phyloP scores from a whole-genome alignment of 495 filamentous ascomycete species.

The Aspergillus ostianus region DNA sequence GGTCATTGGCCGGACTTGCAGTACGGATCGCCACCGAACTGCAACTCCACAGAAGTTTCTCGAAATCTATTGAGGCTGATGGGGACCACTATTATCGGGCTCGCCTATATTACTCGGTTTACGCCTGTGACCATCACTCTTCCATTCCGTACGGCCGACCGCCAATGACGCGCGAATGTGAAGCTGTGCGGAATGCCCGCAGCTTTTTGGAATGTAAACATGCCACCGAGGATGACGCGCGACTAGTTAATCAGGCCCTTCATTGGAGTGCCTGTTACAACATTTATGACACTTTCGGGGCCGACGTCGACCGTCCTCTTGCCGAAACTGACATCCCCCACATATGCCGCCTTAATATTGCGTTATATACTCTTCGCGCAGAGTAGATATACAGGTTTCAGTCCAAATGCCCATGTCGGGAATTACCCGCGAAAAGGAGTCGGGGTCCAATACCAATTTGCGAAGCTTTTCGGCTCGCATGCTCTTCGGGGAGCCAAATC shows the following conservation, averaged over 20 bases:
- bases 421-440: slow-evolving; percentile 33
- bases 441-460: slow-evolving; percentile 32
- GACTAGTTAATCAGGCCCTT: slow-evolving; percentile 37
- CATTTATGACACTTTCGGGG: slow-evolving; percentile 40
- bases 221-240: slow-evolving; percentile 34
- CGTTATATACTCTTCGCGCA: slow-evolving; percentile 32
- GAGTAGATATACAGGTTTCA: slow-evolving; percentile 34
- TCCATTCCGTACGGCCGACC: slow-evolving; percentile 34
- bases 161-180: slow-evolving; percentile 34
- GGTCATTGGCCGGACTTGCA: slow-evolving; percentile 29
- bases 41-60: slow-evolving; percentile 32
- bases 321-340: slow-evolving; percentile 21
- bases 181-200: slow-evolving; percentile 23
- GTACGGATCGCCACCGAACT: slow-evolving; percentile 31
- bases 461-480: slow-evolving; percentile 37
- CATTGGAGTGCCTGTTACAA: slow-evolving; percentile 31
- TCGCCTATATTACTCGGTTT: slow-evolving; percentile 36
- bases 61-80: slow-evolving; percentile 28
- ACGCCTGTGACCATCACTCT: slow-evolving; percentile 40
- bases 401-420: slow-evolving; percentile 24
- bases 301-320: slow-evolving; percentile 34
- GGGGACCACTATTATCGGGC: slow-evolving; percentile 27
- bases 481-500: slow-evolving; percentile 28
- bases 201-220: slow-evolving; percentile 26
- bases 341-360: slow-evolving; percentile 26